Percentiles rank a stretch among this genome's conserved stretches.
Evolutionary conservation across 192 early-diverging fungal species (phyloP).

Genomic region (Borealophlyctis nickersoniae): DNA sequence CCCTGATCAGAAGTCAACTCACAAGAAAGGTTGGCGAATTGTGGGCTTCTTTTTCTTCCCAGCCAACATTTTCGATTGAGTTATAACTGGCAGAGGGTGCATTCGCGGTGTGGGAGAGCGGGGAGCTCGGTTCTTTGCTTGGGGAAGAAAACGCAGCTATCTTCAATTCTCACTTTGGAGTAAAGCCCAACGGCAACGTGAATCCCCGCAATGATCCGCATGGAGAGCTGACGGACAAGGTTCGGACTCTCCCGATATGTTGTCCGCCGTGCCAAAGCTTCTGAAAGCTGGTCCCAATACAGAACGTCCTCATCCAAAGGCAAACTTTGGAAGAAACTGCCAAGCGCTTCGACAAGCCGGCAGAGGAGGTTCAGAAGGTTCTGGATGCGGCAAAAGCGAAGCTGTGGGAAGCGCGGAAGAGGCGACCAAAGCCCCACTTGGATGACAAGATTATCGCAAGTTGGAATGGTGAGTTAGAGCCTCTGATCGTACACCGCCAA

Average conservation of each 20-base stretch:
- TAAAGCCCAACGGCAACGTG: conserved; percentile 54
- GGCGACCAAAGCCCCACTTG: conserved; percentile 51
- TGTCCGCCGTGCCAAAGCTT: not conserved
- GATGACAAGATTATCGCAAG: conserved; percentile 63
- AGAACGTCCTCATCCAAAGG: conserved; percentile 56
- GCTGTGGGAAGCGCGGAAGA: conserved; percentile 40
- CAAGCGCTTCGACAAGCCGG: conserved; percentile 22
- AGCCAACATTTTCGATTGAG: not conserved
- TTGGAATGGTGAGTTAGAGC: conserved; percentile 70
- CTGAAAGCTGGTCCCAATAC: not conserved
- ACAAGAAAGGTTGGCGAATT: conserved; percentile 45
- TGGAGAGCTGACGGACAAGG: conserved; percentile 53
- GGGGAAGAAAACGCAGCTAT: conserved; percentile 34
- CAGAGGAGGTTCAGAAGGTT: conserved; percentile 27
- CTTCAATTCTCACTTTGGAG: conserved; percentile 50
- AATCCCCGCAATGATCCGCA: conserved; percentile 51
- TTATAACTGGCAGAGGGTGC: conserved; percentile 49
- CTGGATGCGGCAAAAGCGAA: conserved; percentile 31
- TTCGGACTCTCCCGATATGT: too few species aligned
- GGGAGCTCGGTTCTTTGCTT: conserved; percentile 43
- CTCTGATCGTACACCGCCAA: too few species aligned
- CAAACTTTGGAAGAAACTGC: conserved; percentile 42
- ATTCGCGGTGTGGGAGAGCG: conserved; percentile 59
- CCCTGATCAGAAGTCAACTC: conserved; percentile 32
- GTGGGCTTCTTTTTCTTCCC: too few species aligned